These are phyloP conservation scores for Triglochin maritima DNA, from an alignment of 106 monocot genomes.

Conservation along the genomic window DNA sequence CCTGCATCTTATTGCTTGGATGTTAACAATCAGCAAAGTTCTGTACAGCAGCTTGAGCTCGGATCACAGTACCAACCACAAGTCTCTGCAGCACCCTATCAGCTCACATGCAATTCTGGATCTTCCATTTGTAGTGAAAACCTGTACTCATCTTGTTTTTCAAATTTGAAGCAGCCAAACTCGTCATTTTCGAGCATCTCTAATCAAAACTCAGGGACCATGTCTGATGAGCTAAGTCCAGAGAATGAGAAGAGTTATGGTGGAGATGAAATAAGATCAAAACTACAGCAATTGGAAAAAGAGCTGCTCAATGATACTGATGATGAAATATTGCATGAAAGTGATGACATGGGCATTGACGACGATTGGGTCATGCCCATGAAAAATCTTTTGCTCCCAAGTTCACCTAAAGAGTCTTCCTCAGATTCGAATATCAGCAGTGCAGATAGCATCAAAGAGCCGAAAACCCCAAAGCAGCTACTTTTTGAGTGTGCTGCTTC, in stretches of 20 bases:
- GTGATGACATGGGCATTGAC: slow-evolving; percentile 33
- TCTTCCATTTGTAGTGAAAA: slow-evolving; percentile 34
- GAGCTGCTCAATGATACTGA: slow-evolving; percentile 64
- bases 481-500: slow-evolving; percentile 75
- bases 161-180: slow-evolving; percentile 14
- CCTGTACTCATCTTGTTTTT: slow-evolving; percentile 39
- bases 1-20: slow-evolving; percentile 27
- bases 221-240: slow-evolving; percentile 43
- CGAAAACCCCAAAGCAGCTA: slow-evolving; percentile 62
- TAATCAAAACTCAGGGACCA: slow-evolving; percentile 39
- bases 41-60: slow-evolving; percentile 6
- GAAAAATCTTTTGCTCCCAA: slow-evolving; percentile 35
- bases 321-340: slow-evolving; percentile 21
- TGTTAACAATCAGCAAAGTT: slow-evolving; percentile 27
- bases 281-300: slow-evolving; percentile 80
- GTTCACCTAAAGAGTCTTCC: slow-evolving; percentile 67
- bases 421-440: slow-evolving; percentile 60
- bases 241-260: slow-evolving; percentile 42
- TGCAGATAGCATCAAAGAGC: slow-evolving; percentile 32
- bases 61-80: slow-evolving; percentile 25
- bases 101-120: slow-evolving; percentile 23
- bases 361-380: slow-evolving; percentile 72
- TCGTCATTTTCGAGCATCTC: slow-evolving; percentile 38
- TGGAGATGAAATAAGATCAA: slow-evolving; percentile 68
- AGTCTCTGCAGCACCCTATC: slow-evolving; percentile 25